Evolutionary conservation across 352 stramenopile species (phyloP), one percentile per base, ranked within the genome.

Genomic region (Blastocystis sp.): DNA sequence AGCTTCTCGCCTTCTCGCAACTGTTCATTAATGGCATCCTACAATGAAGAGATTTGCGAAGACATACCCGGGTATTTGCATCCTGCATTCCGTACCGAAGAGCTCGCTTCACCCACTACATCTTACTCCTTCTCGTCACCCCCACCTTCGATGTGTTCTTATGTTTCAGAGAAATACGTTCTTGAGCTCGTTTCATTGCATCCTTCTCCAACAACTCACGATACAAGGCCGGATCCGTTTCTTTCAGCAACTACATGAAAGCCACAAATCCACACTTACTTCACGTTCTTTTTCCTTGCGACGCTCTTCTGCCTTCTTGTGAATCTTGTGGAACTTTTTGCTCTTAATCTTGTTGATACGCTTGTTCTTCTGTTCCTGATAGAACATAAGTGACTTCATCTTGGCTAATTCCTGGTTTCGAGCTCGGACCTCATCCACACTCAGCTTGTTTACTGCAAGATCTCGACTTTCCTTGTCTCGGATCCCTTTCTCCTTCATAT

Each of bases 291-390:
- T 93, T 35, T 95, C 93, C 81, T 94, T 92, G 21, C 93, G 88
- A 78, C 93, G 92, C 80, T 93, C 92, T 89, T 93, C 90, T 88
- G 97, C 92, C 71, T 93, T 93, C 89, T 98, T 98, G 66, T 94
- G 92, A 88, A 98, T 98, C 89, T 97, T 96, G 88, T 96, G 93
- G 91, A 98, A 98, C 42, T 97, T 94, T 89, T 98, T 98, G 43
- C 93, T 98, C 91, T 99, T 99, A 89, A 98, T 99, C 90, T 98
- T 98, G 91, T 98, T 98, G 37, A 98, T 95, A 42, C 96, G 94
- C 88, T 96, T 93, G 65, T 93, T 90, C 89, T 98, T 99, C 90
- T 98, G 94, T 90, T 99, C 95, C 58, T 98, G 93, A 90, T 98
- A 98, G 87, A 98, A 98, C 89, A 99, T 92, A 56, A 99, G 91